Evolutionary conservation across 257 asterid genomes (phyloP), one percentile per base, ranked within the genome.

Genomic region (Schizonepeta tenuifolia): DNA sequence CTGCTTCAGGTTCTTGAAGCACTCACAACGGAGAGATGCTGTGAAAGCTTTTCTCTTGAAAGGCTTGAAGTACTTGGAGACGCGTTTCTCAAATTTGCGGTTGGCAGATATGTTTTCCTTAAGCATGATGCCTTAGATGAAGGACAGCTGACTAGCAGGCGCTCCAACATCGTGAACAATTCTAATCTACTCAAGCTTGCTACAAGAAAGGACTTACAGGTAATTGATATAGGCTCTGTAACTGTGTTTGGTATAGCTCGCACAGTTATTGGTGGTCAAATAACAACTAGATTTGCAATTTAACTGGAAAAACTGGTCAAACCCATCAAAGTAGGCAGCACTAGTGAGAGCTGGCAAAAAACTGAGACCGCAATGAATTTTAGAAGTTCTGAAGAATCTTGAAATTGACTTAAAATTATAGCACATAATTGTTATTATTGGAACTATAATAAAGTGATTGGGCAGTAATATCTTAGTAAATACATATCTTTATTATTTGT

Each of bases 31-130:
- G 99, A 90, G 85, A 90, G 82, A 80, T 90, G 98, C 80, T 31
- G 71, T 62, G 99, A 95, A 73, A 79, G 79, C 75, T 90, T 92
- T 75, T 92, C 98, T 77, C 93, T 92, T 75, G 99, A 95, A 86
- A 90, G 99, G 82, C 92, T 92, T 83, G 99, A 95, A 81, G 96
- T 90, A 71, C 98, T 95, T 83, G 99, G 99, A 61, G 99, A 95
- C 71, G 96, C 96, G 57, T 92, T 95, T 84, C 99, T 95, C 72
- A 95, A 95, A 85, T 88, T 90, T 81, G 96, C 94, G 20, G 99
- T 90, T 72, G 97, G 92, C 43, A 87, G 97, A 75, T 93, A 83
- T 85, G 87, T 92, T 60, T 95, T 95, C 78, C 92, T 95, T 53
- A 80, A 81, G 77, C 87, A 92, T 26, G 86, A 77, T 35, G 77